Base-by-base conservation (phyloP, 768 basidiomycete species). In the Boletus fagicola region DNA sequence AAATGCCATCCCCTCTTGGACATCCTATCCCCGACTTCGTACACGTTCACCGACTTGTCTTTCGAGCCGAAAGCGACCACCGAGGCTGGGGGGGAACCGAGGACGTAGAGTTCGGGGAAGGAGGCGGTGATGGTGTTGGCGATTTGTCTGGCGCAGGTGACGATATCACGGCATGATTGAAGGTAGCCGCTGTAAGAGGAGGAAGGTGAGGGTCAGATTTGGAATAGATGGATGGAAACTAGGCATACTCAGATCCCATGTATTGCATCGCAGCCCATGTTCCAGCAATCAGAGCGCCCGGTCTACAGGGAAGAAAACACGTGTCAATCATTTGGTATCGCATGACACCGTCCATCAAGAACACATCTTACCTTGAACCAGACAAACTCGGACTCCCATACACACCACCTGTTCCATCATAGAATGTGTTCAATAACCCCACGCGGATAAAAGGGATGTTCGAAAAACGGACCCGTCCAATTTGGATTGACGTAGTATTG, bases 221-320 rank as follows among this genome's bases (percentile, higher is more conserved):
- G 42, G 33, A 54, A 28, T 0, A 9, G 30, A 40, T 10, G 36
- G 1, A 4, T 44, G 8, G 40, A 33, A 45, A 20, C 16, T 40
- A 12, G 53, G 39, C 87, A 51, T 67, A 94, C 92, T 88, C 80
- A 58, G 86, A 79, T 30, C 96, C 96, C 77, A 98, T 88, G 70
- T 92, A 85, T 60, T 96, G 90, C 86, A 99, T 88, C 2, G 94
- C 93, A 8, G 96, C 96, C 94, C 94, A 99, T 30, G 94, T 87
- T 46, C 92, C 96, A 26, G 96, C 96, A 58, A 99, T 88, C 59
- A 98, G 76, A 0, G 94, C 86, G 7, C 96, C 97, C 0, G 95
- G 92, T 39, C 95, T 92, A 16, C 15, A 36, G 0, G 38, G 33
- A 24, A n/a, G 5, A 16, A 40, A 22, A 16, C 9, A 15, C 15